Evolutionary conservation across 139 green algal genomes (phyloP).

Genomic region (Ulvella scutata): DNA sequence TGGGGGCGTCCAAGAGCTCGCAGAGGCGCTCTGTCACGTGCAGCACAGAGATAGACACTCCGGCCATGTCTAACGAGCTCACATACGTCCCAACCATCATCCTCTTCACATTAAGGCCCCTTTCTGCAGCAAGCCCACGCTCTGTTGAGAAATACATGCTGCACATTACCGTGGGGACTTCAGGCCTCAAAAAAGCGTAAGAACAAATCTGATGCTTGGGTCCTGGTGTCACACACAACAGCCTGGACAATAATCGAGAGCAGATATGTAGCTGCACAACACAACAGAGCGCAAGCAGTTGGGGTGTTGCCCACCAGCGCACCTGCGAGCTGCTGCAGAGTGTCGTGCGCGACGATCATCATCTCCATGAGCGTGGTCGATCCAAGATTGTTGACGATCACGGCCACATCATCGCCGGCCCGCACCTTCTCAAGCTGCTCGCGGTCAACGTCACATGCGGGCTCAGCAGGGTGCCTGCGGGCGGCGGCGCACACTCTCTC

Average conservation of each 20-base stretch:
- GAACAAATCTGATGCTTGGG: no score
- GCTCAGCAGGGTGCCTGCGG: no score
- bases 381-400: slow-evolving; percentile 69
- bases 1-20: slow-evolving; percentile 34
- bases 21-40: slow-evolving; percentile 17
- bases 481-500: slow-evolving; percentile 9
- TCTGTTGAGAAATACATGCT: no score
- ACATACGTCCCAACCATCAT: slow-evolving; percentile 51
- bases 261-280: no score
- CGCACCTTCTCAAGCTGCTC: slow-evolving; percentile 6
- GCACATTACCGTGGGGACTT: no score
- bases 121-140: neutral
- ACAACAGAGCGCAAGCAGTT: no score
- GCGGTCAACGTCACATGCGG: no score
- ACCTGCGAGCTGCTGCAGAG: slow-evolving; percentile 10
- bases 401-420: slow-evolving; percentile 17
- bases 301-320: neutral
- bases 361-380: slow-evolving; percentile 46
- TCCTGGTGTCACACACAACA: no score
- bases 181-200: no score
- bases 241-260: no score
- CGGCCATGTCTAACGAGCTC: slow-evolving; percentile 67
- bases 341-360: slow-evolving; percentile 18
- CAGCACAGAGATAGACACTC: slow-evolving; percentile 27
- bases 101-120: slow-evolving; percentile 20